Conservation (phyloP, 306 rosid genomes). For the Prunus campanulata region DNA sequence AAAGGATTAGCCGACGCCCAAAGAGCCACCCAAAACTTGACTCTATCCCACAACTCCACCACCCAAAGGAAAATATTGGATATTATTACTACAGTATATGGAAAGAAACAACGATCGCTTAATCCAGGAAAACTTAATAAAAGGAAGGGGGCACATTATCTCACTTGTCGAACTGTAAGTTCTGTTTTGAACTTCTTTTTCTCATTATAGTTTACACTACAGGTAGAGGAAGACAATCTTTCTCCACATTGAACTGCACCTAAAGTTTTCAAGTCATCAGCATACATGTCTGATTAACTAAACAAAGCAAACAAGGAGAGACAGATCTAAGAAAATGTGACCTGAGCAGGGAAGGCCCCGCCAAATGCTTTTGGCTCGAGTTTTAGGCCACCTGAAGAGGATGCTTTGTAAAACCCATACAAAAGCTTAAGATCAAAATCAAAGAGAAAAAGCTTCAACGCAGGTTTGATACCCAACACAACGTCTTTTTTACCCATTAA, state of each 20-base stretch:
- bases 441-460: conserved; percentile 74
- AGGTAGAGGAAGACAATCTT: conserved; percentile 25
- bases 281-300: conserved; percentile 15
- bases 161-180: conserved; percentile 74
- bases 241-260: conserved; percentile 70
- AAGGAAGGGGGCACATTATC: neutral
- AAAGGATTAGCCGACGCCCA: too few relatives aligned
- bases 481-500: conserved; percentile 54
- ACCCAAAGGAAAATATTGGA: conserved; percentile 7
- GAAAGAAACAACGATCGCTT: conserved; percentile 8
- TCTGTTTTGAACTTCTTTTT: conserved; percentile 72
- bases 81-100: conserved; percentile 7
- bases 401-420: conserved; percentile 78
- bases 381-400: conserved; percentile 76
- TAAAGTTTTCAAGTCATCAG: conserved; percentile 36
- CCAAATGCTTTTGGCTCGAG: conserved; percentile 86
- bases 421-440: conserved; percentile 90
- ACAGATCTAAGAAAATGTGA: conserved; percentile 25
- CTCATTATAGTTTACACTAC: conserved; percentile 45
- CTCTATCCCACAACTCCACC: too few relatives aligned
- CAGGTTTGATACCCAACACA: conserved; percentile 64
- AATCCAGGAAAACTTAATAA: neutral
- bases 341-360: conserved; percentile 96
- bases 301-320: conserved; percentile 3
- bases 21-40: too few relatives aligned